Conservation (phyloP, 371 early-diverging fungal species). For the Mortierella sp. region DNA sequence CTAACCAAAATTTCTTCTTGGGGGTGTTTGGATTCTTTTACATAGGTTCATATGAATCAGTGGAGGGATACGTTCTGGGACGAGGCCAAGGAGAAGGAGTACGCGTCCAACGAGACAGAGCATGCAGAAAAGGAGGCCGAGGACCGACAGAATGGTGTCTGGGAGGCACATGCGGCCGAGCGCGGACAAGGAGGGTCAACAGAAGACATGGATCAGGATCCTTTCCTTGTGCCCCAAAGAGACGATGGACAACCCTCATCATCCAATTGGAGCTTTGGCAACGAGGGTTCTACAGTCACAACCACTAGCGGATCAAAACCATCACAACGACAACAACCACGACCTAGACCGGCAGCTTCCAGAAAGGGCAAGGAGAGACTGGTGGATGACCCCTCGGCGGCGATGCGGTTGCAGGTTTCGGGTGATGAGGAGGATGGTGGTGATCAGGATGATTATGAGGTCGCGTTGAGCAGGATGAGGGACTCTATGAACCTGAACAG, state of each 20-base stretch:
- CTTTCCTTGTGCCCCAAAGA: neutral
- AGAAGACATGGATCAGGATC: neutral
- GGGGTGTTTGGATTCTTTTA: neutral
- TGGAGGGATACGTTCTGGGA: slow-evolving; percentile 46
- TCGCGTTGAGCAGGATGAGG: slow-evolving; percentile 35
- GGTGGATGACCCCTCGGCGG: slow-evolving; percentile 13
- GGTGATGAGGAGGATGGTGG: slow-evolving; percentile 34
- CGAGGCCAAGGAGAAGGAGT: slow-evolving; percentile 1
- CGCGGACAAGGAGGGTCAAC: slow-evolving; percentile 3
- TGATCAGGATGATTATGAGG: slow-evolving; percentile 24
- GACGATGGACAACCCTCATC: slow-evolving; percentile 1
- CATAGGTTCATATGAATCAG: slow-evolving; percentile 35
- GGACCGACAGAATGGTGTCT: slow-evolving; percentile 20
- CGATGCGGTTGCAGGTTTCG: slow-evolving; percentile 38
- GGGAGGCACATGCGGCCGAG: slow-evolving; percentile 25
- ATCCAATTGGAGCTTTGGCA: neutral
- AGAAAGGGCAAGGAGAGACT: slow-evolving; percentile 41
- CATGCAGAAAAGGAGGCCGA: slow-evolving; percentile 14
- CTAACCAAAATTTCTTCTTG: neutral
- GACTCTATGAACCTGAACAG: slow-evolving; percentile 29
- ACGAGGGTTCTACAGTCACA: neutral
- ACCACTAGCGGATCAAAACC: neutral
- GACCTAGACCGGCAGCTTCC: slow-evolving; percentile 11
- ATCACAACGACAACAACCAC: slow-evolving; percentile 4
- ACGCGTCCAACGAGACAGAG: slow-evolving; percentile 11